These are phyloP conservation scores for Eimeria tenella DNA, from an alignment of 169 alveolate species.

Conservation along the genomic window DNA sequence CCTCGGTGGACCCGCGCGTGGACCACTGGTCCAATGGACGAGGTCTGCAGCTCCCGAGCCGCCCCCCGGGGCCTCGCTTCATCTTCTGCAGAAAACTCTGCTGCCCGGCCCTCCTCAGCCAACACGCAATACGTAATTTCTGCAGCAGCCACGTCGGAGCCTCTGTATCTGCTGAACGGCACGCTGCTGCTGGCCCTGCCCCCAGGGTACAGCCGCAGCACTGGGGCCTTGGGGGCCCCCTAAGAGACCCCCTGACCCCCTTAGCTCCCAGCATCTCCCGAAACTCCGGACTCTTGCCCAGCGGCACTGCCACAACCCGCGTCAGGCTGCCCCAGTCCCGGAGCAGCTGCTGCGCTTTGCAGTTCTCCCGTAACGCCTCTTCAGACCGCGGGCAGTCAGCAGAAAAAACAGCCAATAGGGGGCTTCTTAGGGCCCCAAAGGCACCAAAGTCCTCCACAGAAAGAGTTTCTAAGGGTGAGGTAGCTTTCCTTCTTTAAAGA, in stretches of 20 bases:
- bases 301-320: too few species aligned
- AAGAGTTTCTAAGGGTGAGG: neutral
- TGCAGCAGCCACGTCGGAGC: neutral
- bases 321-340: neutral
- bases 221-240: too few species aligned
- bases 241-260: too few species aligned
- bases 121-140: slow-evolving; percentile 49
- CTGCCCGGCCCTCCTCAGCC: neutral
- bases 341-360: slow-evolving; percentile 5
- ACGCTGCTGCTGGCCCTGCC: neutral
- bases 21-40: slow-evolving; percentile 49
- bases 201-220: neutral
- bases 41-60: neutral
- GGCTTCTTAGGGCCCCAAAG: neutral
- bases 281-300: too few species aligned
- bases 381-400: slow-evolving; percentile 13
- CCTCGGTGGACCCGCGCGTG: slow-evolving; percentile 26
- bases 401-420: neutral
- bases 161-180: neutral
- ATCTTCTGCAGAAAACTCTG: neutral
- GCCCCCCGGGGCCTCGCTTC: neutral
- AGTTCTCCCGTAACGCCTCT: slow-evolving; percentile 50
- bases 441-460: neutral
- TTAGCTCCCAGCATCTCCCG: too few species aligned
- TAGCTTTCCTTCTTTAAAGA: neutral